Conservation (phyloP, 805 yeast species). For the Yarrowia deformans region DNA sequence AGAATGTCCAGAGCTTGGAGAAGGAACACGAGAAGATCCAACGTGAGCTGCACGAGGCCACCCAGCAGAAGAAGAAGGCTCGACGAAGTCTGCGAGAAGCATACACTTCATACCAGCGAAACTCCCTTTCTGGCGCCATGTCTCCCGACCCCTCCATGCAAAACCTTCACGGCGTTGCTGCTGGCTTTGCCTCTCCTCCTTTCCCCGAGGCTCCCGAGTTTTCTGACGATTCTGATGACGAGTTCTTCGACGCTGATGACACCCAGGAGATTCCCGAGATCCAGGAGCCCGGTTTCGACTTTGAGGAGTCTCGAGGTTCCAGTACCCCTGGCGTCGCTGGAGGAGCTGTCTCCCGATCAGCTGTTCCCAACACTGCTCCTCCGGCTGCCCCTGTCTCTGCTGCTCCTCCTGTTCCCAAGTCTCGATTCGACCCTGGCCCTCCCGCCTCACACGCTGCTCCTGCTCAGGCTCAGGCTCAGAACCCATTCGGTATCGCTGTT, state of each 20-base stretch:
- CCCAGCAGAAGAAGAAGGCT: slow-evolving; percentile 49
- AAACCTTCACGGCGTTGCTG: slow-evolving; percentile 34
- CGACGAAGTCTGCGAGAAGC: slow-evolving; percentile 44
- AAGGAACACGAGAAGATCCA: slow-evolving; percentile 53
- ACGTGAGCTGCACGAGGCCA: slow-evolving; percentile 50
- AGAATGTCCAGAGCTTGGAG: slow-evolving; percentile 53
- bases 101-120: slow-evolving; percentile 21
- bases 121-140: slow-evolving; percentile 41
- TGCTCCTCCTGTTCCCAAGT: slow-evolving; percentile 19
- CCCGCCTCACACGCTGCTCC: slow-evolving; percentile 1
- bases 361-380: slow-evolving; percentile 13
- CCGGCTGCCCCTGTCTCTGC: background rate
- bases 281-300: slow-evolving; percentile 28
- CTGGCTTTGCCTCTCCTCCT: slow-evolving; percentile 45
- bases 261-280: slow-evolving; percentile 29
- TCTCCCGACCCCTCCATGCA: slow-evolving; percentile 25
- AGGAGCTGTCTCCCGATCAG: slow-evolving; percentile 15
- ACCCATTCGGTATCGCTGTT: slow-evolving; percentile 21
- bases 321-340: background rate
- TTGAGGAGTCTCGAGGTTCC: slow-evolving; percentile 4
- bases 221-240: slow-evolving; percentile 50
- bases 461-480: background rate
- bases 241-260: slow-evolving; percentile 51
- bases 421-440: slow-evolving; percentile 29
- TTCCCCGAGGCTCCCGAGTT: slow-evolving; percentile 47